phyloP scores from a whole-genome alignment of 2,329 filamentous ascomycete genomes.

The Cladobotryum protrusum region DNA sequence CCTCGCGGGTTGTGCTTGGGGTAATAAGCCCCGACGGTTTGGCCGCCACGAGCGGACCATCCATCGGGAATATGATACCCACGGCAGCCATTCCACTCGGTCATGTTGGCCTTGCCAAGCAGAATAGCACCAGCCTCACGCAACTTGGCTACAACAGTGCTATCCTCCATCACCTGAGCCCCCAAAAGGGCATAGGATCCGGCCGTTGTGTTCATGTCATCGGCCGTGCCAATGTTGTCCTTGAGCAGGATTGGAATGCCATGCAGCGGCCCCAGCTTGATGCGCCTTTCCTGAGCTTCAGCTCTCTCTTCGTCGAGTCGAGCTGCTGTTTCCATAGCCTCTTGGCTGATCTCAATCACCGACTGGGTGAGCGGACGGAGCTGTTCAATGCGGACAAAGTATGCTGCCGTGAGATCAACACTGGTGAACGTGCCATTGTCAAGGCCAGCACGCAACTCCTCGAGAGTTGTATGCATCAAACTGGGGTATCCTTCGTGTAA shows the following conservation, averaged over 20 bases:
- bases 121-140: constrained; percentile 56
- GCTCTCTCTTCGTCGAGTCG: constrained; percentile 20
- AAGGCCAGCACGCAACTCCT: constrained; percentile 16
- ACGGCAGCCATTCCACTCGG: constrained; percentile 57
- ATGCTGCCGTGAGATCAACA: constrained; percentile 28
- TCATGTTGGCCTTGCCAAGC: constrained; percentile 59
- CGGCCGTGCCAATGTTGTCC: constrained; percentile 55
- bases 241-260: constrained; percentile 59
- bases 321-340: constrained; percentile 26
- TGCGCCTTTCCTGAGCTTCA: neutral
- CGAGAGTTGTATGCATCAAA: constrained; percentile 4
- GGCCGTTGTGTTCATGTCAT: constrained; percentile 48
- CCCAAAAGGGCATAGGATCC: constrained; percentile 55
- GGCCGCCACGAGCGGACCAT: constrained; percentile 58
- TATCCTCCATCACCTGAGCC: constrained; percentile 48
- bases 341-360: constrained; percentile 29
- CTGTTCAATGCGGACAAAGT: constrained; percentile 26
- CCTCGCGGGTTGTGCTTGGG: constrained; percentile 54
- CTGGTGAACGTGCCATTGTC: constrained; percentile 26
- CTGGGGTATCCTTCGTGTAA: no score
- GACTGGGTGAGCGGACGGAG: constrained; percentile 22
- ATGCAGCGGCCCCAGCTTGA: constrained; percentile 39
- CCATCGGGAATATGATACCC: constrained; percentile 49
- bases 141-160: constrained; percentile 53
- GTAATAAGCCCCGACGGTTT: constrained; percentile 54